Evolutionary conservation across 1,139 yeast species (phyloP).

Genomic region (Saccharomyces pastorianus): DNA sequence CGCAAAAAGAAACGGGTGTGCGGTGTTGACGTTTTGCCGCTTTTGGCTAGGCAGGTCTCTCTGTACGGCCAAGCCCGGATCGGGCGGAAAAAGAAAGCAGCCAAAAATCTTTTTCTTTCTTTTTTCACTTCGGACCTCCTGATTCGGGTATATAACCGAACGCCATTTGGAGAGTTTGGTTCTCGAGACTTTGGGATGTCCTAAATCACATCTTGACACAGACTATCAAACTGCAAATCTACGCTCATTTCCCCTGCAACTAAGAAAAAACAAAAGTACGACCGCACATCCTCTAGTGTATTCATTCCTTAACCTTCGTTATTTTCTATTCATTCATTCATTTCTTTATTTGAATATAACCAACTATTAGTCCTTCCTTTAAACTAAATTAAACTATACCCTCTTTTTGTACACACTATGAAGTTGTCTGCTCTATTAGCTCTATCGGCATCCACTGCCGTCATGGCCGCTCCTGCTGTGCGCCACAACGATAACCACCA

Average conservation of each 20-base stretch:
- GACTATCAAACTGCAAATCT: neutral
- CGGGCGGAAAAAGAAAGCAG: neutral
- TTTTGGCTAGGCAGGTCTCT: neutral
- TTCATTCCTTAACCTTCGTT: slow-evolving; percentile 3
- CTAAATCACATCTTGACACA: neutral
- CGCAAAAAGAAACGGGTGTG: neutral
- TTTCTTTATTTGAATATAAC: slow-evolving; percentile 1
- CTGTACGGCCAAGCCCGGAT: neutral
- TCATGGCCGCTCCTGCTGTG: slow-evolving; percentile 28
- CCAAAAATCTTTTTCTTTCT: neutral
- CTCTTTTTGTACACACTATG: slow-evolving; percentile 8
- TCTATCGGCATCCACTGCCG: slow-evolving; percentile 16
- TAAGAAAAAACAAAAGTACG: neutral
- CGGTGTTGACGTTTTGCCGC: neutral
- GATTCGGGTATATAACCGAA: neutral
- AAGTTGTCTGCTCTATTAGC: slow-evolving; percentile 18
- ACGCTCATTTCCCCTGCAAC: neutral
- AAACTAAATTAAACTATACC: neutral
- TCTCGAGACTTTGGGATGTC: neutral
- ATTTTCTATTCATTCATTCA: slow-evolving; percentile 3
- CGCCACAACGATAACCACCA: slow-evolving; percentile 50
- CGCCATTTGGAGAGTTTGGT: neutral
- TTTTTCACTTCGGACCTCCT: neutral
- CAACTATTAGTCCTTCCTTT: slow-evolving; percentile 4
- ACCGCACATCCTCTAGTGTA: neutral